Base-by-base conservation (phyloP, 768 basidiomycete genomes). In the Panellus pusillus region DNA sequence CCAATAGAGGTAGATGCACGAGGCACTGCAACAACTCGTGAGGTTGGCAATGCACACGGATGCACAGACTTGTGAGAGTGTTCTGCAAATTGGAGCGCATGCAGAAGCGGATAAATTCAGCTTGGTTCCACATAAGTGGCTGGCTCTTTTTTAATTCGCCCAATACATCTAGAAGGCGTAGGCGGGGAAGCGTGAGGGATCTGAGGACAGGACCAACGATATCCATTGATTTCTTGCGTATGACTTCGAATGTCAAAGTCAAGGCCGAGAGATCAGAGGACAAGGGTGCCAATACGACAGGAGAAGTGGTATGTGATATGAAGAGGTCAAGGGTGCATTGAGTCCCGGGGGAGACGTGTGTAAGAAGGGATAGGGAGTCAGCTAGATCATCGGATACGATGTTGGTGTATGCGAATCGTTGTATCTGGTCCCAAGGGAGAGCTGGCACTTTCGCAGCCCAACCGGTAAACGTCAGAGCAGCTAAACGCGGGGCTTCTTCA, bases 351-450 rank as follows among this genome's bases (percentile, higher is more conserved):
- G 42, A 14, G 14, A 44, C 15, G n/a, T 18, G 42, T 3, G 24
- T 18, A 9, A 49, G 42, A 13, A 49, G 42, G 28, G 35, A 13
- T 4, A 44, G 29, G 9, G 42, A 37, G 7, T 36, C 24, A 6
- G 12, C 20, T 12, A 44, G 37, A 18, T 48, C 35, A n/a, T 38
- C 35, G 1, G 32, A 8, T 17, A 37, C 36, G 13, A 44, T 32
- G 12, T 37, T 48, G 4, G 15, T 43, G 37, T 24, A 54, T 20
- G 7, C 29, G 47, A 49, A 44, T 2, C 11, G 1, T 8, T 29
- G 24, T 1, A 54, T 17, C 14, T 55, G 47, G 5, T 17, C 29
- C 54, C 47, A 55, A 6, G 54, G 54, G 11, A 55, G 11, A n/a
- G 18, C 28, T 4, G 47, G 53, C 6, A 49, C 9, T 1, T n/a